These are phyloP conservation scores for Raffaelea arxii DNA, from an alignment of 2,329 filamentous ascomycete species.

Conservation along the genomic window DNA sequence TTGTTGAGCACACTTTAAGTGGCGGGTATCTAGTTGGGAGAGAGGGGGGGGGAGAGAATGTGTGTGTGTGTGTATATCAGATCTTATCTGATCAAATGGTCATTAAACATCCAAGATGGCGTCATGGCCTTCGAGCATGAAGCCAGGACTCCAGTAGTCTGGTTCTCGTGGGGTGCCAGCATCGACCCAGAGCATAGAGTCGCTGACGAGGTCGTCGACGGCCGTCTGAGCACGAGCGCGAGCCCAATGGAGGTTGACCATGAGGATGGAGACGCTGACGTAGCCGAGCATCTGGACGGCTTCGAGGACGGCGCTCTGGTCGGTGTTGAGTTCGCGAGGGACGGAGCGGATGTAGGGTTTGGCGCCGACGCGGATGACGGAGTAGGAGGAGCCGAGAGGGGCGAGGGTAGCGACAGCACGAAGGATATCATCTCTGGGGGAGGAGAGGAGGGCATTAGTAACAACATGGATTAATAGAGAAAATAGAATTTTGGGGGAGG, in stretches of 20 bases:
- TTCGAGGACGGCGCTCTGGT: conserved; percentile 88
- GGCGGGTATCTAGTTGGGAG: no score
- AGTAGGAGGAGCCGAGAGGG: conserved; percentile 82
- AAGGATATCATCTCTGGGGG: conserved; percentile 76
- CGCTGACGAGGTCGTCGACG: conserved; percentile 78
- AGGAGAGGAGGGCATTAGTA: no score
- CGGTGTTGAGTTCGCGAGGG: conserved; percentile 88
- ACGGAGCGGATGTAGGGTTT: conserved; percentile 85
- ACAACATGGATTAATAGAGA: no score
- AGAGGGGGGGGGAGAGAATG: no score
- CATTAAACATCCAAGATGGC: conserved; percentile 13
- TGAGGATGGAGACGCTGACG: conserved; percentile 81
- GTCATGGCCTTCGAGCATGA: conserved; percentile 44
- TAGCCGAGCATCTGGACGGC: conserved; percentile 84
- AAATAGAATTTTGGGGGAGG: no score
- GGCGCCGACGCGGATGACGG: conserved; percentile 71
- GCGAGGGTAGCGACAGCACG: conserved; percentile 79
- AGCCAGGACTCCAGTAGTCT: conserved; percentile 87
- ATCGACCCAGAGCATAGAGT: conserved; percentile 92
- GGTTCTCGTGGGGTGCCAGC: conserved; percentile 72
- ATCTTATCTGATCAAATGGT: background rate
- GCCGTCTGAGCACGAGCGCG: conserved; percentile 77
- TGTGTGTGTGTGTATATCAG: no score
- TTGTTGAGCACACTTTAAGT: no score
- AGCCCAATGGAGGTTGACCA: conserved; percentile 79